Conservation (phyloP, 352 stramenopile genomes). For the Phytophthora pseudosyringae region DNA sequence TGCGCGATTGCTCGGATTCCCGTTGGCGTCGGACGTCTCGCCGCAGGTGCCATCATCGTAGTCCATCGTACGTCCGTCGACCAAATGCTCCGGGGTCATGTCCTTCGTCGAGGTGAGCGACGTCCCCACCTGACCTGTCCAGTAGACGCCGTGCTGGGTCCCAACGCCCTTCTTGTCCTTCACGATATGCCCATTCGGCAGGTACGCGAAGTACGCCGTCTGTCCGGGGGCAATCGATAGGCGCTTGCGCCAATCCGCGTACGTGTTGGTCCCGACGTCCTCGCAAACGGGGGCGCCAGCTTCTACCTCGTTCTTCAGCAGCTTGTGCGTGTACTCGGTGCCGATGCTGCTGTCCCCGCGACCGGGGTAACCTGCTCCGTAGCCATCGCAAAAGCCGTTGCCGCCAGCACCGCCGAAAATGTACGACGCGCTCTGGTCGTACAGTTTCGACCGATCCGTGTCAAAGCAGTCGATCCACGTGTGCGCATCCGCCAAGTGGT, state of each 20-base stretch:
- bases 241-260: slow-evolving; percentile 63
- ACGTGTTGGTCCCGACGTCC: slow-evolving; percentile 53
- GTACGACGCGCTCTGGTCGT: slow-evolving; percentile 69
- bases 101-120: slow-evolving; percentile 55
- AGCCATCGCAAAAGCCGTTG: slow-evolving; percentile 71
- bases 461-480: slow-evolving; percentile 68
- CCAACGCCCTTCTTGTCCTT: slow-evolving; percentile 76
- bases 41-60: slow-evolving; percentile 73
- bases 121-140: slow-evolving; percentile 49
- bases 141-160: slow-evolving; percentile 70
- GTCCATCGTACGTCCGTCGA: slow-evolving; percentile 51
- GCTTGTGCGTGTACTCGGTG: slow-evolving; percentile 66
- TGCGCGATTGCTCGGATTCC: slow-evolving; percentile 49
- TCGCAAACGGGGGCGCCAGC: slow-evolving; percentile 54
- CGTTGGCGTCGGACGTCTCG: slow-evolving; percentile 52
- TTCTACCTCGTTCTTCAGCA: slow-evolving; percentile 74
- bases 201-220: slow-evolving; percentile 57
- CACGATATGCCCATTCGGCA: slow-evolving; percentile 65
- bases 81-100: slow-evolving; percentile 53
- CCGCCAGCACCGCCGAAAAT: slow-evolving; percentile 71
- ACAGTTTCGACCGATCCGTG: slow-evolving; percentile 62
- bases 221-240: slow-evolving; percentile 48
- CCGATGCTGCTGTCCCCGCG: slow-evolving; percentile 60
- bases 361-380: slow-evolving; percentile 63
- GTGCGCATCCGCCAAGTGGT: slow-evolving; percentile 43